Conservation (phyloP, 2,329 filamentous ascomycete genomes). For the Aspergillus alliaceus region DNA sequence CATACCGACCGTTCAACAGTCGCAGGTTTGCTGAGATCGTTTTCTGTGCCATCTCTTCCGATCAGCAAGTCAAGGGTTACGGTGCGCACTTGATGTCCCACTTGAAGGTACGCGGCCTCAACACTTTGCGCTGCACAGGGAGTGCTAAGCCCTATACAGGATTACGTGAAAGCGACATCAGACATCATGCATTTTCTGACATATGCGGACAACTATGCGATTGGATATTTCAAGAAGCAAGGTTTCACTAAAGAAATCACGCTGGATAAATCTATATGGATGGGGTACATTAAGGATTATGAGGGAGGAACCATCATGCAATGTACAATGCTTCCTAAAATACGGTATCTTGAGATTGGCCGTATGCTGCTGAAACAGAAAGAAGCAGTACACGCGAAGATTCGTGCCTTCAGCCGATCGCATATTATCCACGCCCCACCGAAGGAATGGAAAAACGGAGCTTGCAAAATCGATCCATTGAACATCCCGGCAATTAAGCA, state of each 20-base stretch:
- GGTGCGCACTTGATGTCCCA: slow-evolving; percentile 98
- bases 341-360: slow-evolving; percentile 88
- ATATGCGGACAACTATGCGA: slow-evolving; percentile 98
- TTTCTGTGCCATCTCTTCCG: slow-evolving; percentile 95
- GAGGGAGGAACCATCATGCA: slow-evolving; percentile 99
- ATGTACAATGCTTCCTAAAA: slow-evolving; percentile 92
- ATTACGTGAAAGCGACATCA: slow-evolving; percentile 96
- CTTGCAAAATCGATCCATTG: slow-evolving; percentile 77
- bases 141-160: slow-evolving; percentile 34
- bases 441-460: slow-evolving; percentile 77
- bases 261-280: slow-evolving; percentile 85
- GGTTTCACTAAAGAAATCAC: slow-evolving; percentile 99
- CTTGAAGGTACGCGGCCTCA: slow-evolving; percentile 63
- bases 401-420: slow-evolving; percentile 83
- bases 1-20: slow-evolving; percentile 89
- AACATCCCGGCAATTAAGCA: slow-evolving; percentile 84
- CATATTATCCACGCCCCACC: slow-evolving; percentile 86
- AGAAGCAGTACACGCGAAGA: slow-evolving; percentile 91
- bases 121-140: not conserved
- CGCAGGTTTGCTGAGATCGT: slow-evolving; percentile 97
- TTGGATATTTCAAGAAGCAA: slow-evolving; percentile 98
- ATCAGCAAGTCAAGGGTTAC: slow-evolving; percentile 98
- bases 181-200: slow-evolving; percentile 98
- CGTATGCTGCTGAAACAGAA: slow-evolving; percentile 98
- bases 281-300: slow-evolving; percentile 99